These are phyloP conservation scores for Trichoderma atrobrunneum DNA, from an alignment of 2,329 filamentous ascomycete species.

Conservation along the genomic window DNA sequence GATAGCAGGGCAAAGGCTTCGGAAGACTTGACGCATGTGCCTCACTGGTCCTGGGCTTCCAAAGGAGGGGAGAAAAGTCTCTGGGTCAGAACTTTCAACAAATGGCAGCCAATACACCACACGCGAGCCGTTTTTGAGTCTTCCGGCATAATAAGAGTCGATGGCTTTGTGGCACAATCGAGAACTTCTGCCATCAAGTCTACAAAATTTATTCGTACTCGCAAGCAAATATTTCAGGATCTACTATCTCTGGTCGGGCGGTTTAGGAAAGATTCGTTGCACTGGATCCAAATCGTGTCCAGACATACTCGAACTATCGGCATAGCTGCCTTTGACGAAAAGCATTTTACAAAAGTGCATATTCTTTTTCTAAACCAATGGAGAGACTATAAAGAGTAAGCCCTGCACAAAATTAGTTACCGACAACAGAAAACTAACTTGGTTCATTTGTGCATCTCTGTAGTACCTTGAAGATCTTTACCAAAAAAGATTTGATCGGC, in stretches of 20 bases:
- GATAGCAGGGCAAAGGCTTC: rapidly evolving
- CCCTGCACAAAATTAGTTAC: rapidly evolving
- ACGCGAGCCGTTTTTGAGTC: background rate
- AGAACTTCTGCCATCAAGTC: background rate
- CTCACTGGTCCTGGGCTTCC: background rate
- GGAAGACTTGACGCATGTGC: background rate
- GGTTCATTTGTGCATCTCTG: background rate
- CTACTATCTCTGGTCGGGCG: background rate
- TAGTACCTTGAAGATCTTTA: rapidly evolving
- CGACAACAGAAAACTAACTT: background rate
- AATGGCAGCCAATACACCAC: background rate
- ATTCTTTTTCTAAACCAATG: background rate
- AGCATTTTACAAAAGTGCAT: background rate
- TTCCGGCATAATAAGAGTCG: background rate
- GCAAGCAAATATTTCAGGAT: background rate
- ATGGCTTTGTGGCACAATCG: background rate
- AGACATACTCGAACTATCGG: background rate
- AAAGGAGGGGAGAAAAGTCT: rapidly evolving
- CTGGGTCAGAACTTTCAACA: rapidly evolving
- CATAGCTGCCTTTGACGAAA: background rate
- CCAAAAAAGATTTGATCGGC: no score
- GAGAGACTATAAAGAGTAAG: background rate
- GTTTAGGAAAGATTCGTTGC: background rate
- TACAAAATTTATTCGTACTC: background rate
- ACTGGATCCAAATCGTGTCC: background rate